Evolutionary conservation across 257 asterid species (phyloP), one percentile per base, ranked within the genome.

Genomic region (Capsicum chinense): DNA sequence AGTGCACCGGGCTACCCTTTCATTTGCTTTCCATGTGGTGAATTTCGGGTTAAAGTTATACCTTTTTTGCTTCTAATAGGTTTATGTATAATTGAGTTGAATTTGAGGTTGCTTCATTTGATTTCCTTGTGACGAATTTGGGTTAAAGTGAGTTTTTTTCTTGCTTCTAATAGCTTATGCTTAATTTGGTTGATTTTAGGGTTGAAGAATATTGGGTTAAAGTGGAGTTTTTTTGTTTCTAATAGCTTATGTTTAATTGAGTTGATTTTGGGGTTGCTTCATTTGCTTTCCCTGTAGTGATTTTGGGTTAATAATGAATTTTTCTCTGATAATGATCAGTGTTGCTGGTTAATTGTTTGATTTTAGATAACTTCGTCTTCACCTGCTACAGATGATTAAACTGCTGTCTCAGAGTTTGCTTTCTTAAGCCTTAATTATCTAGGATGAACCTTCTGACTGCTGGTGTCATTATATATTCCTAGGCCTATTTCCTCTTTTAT

Each of bases 311-410:
- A 54, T 52, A 76, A 76, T 52, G 81, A 54, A 14, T 76, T 26
- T 52, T 52, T 26, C 81, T 76, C 81, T 52, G 59, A 7, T 26
- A 76, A 21, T 76, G 81, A 26, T 76, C 21, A 76, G 64, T 26
- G 14, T 21, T 76, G 64, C 48, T 52, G 81, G 64, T 54, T 54
- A 76, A 14, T 76, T 52, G 26, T 52, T 76, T 8, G 48, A 26
- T 26, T 76, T 54, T 52, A 52, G 81, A 54, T 54, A 76, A 76
- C 7, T 76, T 76, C 9, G 70, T 26, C 39, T 26, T 64, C 42
- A 21, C 48, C 81, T 52, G 81, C 81, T 52, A 76, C 26, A 54
- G 13, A 76, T 76, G 81, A 52, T 76, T 54, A 76, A 76, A 52
- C 64, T 26, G 52, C 60, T 33, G 79, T 50, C 57, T 81, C 74